phyloP scores from a whole-genome alignment of 1,139 yeast species.

The Yamadazyma kanchanaburiensis region DNA sequence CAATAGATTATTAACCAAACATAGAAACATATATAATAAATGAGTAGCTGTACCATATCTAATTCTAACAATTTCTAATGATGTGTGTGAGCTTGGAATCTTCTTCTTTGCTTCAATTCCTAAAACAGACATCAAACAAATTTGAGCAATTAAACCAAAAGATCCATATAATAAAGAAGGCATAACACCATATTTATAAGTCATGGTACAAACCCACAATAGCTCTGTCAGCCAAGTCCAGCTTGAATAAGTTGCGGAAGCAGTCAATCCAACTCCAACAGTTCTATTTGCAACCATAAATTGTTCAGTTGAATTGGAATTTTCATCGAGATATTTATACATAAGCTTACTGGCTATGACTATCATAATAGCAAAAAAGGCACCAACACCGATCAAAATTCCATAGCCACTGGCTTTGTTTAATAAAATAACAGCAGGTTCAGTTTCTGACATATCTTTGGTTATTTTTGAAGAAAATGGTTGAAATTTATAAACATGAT shows the following conservation, averaged over 20 bases:
- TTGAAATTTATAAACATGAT: too few species aligned
- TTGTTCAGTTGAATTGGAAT: slow-evolving; percentile 26
- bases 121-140: slow-evolving; percentile 23
- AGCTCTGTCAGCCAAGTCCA: slow-evolving; percentile 35
- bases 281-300: slow-evolving; percentile 28
- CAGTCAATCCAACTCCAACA: slow-evolving; percentile 23
- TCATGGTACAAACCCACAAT: slow-evolving; percentile 24
- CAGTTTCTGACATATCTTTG: not conserved
- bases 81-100: slow-evolving; percentile 27
- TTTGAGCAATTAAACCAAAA: slow-evolving; percentile 26
- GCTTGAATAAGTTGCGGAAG: slow-evolving; percentile 24
- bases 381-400: not conserved
- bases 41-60: slow-evolving; percentile 29
- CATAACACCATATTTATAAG: slow-evolving; percentile 26
- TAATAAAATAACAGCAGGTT: not conserved
- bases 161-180: slow-evolving; percentile 25
- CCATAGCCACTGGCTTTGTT: not conserved
- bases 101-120: slow-evolving; percentile 31
- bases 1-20: slow-evolving; percentile 28
- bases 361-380: slow-evolving; percentile 26
- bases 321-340: slow-evolving; percentile 22
- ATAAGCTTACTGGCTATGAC: slow-evolving; percentile 22
- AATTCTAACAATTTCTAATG: slow-evolving; percentile 27
- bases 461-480: too few species aligned
- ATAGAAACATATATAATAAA: slow-evolving; percentile 26